Conservation (phyloP, 306 rosid species). For the Amphicarpaea edgeworthii region DNA sequence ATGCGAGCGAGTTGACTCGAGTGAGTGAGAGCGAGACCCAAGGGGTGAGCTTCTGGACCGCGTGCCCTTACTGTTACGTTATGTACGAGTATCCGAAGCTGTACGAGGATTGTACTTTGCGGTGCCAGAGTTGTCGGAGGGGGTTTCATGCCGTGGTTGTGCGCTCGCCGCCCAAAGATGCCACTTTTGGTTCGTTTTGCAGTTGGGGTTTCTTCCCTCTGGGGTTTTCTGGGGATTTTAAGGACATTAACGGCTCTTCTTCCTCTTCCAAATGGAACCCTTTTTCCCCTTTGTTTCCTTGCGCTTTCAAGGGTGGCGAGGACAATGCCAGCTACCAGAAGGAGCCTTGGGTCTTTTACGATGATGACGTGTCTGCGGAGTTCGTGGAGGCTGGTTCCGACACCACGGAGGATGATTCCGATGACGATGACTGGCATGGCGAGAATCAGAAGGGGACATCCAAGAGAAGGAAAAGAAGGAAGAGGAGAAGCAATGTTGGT, state of each 20-base stretch:
- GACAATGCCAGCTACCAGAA: neutral
- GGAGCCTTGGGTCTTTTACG: slow-evolving; percentile 54
- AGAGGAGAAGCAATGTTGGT: slow-evolving; percentile 1
- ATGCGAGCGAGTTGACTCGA: slow-evolving; percentile 48
- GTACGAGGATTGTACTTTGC: slow-evolving; percentile 80
- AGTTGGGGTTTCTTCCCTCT: slow-evolving; percentile 86
- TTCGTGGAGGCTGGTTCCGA: slow-evolving; percentile 60
- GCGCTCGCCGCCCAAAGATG: slow-evolving; percentile 68
- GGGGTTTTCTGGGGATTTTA: slow-evolving; percentile 61
- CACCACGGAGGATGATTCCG: slow-evolving; percentile 67
- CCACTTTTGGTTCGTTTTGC: slow-evolving; percentile 51
- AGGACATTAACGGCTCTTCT: slow-evolving; percentile 44
- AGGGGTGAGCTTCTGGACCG: slow-evolving; percentile 78
- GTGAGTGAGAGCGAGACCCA: slow-evolving; percentile 23
- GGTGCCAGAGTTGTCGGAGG: slow-evolving; percentile 84
- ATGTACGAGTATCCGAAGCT: slow-evolving; percentile 76
- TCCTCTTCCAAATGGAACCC: slow-evolving; percentile 72
- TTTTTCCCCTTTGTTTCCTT: slow-evolving; percentile 71
- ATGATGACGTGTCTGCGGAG: slow-evolving; percentile 60
- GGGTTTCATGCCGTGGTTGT: slow-evolving; percentile 73
- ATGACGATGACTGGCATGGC: slow-evolving; percentile 62
- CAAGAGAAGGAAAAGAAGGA: slow-evolving; percentile 45
- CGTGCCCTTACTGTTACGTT: slow-evolving; percentile 86
- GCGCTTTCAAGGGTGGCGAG: slow-evolving; percentile 49
- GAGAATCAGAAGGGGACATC: slow-evolving; percentile 22